phyloP scores from a whole-genome alignment of 768 basidiomycete species.

The Lactarius akahatsu region DNA sequence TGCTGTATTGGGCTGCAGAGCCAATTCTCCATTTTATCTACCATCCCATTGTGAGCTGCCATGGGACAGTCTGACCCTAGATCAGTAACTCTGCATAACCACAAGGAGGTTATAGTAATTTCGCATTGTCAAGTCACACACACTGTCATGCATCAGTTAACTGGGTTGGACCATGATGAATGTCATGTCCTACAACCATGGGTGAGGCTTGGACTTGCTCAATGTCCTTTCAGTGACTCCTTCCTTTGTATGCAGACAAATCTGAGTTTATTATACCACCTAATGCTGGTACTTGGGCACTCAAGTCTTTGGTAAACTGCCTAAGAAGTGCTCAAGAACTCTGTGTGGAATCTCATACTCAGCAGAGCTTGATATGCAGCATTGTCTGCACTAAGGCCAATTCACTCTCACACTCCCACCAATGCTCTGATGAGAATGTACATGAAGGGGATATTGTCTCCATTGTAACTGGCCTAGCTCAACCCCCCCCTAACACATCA shows the following conservation, averaged over 20 bases:
- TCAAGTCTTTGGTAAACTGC: too few species aligned
- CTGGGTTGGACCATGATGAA: too few species aligned
- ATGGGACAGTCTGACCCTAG: not conserved
- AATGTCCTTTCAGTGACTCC: too few species aligned
- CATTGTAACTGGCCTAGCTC: too few species aligned
- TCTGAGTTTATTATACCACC: too few species aligned
- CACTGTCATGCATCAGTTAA: not conserved
- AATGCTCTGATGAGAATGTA: not conserved
- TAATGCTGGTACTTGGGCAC: too few species aligned
- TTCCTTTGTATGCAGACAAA: not conserved
- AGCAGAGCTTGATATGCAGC: not conserved
- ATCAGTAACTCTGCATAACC: not conserved
- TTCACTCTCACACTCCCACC: not conserved
- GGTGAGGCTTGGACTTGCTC: not conserved
- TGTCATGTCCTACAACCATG: not conserved
- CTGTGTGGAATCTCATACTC: too few species aligned
- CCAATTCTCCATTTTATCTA: not conserved
- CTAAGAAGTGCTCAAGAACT: too few species aligned
- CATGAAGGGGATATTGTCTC: not conserved
- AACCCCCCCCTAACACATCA: too few species aligned
- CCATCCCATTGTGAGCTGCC: not conserved
- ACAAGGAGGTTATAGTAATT: not conserved
- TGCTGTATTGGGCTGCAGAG: not conserved
- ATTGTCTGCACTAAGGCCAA: not conserved
- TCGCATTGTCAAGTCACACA: not conserved